Conservation (phyloP, 208 protist species). For the Trypanosoma conorhini region DNA sequence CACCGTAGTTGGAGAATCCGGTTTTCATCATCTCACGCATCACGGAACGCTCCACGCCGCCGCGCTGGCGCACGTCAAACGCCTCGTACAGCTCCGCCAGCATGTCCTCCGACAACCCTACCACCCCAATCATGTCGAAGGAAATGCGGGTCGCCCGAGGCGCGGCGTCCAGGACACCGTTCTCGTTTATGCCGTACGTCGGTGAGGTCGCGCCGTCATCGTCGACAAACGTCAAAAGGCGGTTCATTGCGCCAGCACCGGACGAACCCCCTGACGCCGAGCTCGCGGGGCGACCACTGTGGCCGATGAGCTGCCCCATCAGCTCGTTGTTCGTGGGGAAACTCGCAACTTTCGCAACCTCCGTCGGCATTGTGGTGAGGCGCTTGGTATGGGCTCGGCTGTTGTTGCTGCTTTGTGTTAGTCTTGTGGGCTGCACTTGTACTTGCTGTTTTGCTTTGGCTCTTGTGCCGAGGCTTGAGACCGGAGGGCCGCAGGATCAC, state of each 20-base stretch:
- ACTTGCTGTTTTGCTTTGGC: not conserved
- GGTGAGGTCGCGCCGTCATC: not conserved
- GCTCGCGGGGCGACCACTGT: not conserved
- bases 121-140: constrained; percentile 32
- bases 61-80: constrained; percentile 25
- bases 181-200: not conserved
- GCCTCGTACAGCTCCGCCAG: constrained; percentile 29
- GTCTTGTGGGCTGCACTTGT: not conserved
- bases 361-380: not conserved
- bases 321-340: not conserved
- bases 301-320: constrained; percentile 8
- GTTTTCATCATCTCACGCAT: constrained; percentile 30
- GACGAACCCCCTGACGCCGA: not conserved
- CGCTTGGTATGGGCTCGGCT: not conserved
- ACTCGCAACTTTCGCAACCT: not conserved
- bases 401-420: not conserved
- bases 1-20: constrained; percentile 30
- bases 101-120: constrained; percentile 24
- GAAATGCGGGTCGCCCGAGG: constrained; percentile 1
- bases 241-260: not conserved
- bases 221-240: constrained; percentile 11
- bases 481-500: no score
- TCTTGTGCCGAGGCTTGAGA: no score
- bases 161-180: not conserved
- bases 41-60: constrained; percentile 25